Percentiles rank a stretch among this genome's conserved stretches.
These are phyloP conservation scores for Aspergillus arachidicola DNA, from an alignment of 2,329 filamentous ascomycete species.

Conservation along the genomic window DNA sequence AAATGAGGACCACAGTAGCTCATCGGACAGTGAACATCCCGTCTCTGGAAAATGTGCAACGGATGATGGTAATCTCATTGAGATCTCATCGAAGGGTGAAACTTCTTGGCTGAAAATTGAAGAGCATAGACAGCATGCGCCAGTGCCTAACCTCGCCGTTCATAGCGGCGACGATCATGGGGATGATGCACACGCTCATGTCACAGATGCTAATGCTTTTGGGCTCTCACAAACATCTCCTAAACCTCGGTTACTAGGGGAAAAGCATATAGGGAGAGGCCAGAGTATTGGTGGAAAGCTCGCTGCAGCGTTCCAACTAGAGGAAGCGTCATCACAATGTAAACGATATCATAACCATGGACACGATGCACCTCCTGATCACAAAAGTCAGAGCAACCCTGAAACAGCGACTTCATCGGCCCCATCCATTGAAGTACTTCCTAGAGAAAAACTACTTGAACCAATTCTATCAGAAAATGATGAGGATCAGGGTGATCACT, in stretches of 20 bases:
- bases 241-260: background rate
- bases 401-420: background rate
- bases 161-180: background rate
- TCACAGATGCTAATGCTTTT: background rate
- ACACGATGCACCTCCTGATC: background rate
- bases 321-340: background rate
- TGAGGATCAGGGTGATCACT: background rate
- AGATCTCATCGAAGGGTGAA: background rate
- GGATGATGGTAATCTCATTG: background rate
- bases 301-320: constrained; percentile 21
- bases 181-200: background rate
- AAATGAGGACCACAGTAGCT: no score
- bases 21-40: background rate
- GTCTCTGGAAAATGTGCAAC: background rate
- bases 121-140: background rate
- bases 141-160: background rate
- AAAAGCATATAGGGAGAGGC: constrained; percentile 22
- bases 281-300: constrained; percentile 27
- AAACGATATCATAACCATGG: background rate
- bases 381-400: background rate
- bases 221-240: background rate
- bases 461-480: background rate
- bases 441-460: background rate
- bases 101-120: background rate
- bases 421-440: background rate